These are phyloP conservation scores for Monosporozyma unispora DNA, from an alignment of 805 yeast species.

Conservation along the genomic window DNA sequence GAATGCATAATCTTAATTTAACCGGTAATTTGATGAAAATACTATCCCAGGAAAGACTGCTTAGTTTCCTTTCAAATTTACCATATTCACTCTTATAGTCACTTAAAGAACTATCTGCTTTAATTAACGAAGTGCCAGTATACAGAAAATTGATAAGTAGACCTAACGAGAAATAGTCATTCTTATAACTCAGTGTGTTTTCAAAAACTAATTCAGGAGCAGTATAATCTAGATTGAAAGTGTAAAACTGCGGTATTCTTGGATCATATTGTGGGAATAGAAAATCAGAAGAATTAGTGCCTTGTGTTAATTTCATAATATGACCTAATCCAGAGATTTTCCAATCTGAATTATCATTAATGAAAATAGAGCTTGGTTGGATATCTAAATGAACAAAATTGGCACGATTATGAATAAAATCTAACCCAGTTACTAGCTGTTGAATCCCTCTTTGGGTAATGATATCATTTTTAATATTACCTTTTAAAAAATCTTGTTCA, in stretches of 20 bases:
- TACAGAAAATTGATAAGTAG: constrained; percentile 65
- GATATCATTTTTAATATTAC: constrained; percentile 54
- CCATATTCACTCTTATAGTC: constrained; percentile 53
- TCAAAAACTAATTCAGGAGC: constrained; percentile 81
- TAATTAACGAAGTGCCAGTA: constrained; percentile 38
- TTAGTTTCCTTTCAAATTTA: constrained; percentile 40
- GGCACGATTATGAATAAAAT: constrained; percentile 73
- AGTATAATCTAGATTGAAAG: constrained; percentile 59
- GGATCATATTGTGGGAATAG: constrained; percentile 66
- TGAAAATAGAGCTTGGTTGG: constrained; percentile 66
- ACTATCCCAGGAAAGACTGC: constrained; percentile 31
- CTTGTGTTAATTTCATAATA: constrained; percentile 37
- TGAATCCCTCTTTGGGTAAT: constrained; percentile 75
- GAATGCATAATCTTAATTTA: constrained; percentile 37
- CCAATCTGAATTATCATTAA: constrained; percentile 89
- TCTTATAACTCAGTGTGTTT: constrained; percentile 49
- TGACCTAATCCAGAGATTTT: constrained; percentile 71
- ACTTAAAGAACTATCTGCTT: constrained; percentile 45
- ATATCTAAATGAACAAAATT: constrained; percentile 68
- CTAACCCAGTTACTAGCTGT: constrained; percentile 67
- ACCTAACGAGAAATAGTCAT: constrained; percentile 83
- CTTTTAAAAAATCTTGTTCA: constrained; percentile 27
- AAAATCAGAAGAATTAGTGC: constrained; percentile 48
- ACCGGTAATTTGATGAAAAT: constrained; percentile 53
- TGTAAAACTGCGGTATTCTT: constrained; percentile 63